phyloP scores from a whole-genome alignment of 768 basidiomycete species.

The Agrocybe pediades region DNA sequence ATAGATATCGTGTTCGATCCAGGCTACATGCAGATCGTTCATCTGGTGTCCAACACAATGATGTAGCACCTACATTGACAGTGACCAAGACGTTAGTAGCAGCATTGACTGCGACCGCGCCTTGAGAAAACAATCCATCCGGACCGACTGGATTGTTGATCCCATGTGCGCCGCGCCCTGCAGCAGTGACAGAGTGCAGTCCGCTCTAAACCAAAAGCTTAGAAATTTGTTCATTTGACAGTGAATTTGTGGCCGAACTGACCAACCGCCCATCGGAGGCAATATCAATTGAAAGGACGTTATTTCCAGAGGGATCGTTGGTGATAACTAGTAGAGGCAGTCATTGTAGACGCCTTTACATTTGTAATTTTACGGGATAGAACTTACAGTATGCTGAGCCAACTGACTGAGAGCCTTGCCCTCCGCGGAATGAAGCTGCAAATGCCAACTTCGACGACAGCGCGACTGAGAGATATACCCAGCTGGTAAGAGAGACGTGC shows the following conservation, averaged over 20 bases:
- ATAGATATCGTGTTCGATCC: constrained; percentile 48
- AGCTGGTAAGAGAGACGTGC: no score
- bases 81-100: constrained; percentile 7
- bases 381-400: constrained; percentile 33
- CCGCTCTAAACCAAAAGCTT: constrained; percentile 29
- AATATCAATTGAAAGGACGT: constrained; percentile 43
- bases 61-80: neutral
- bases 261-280: constrained; percentile 44
- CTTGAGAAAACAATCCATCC: constrained; percentile 44
- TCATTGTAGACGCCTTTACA: no score
- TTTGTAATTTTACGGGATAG: no score
- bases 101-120: constrained; percentile 37
- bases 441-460: neutral
- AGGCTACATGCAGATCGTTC: constrained; percentile 26
- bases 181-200: constrained; percentile 29
- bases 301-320: constrained; percentile 48
- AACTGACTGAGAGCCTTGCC: constrained; percentile 13
- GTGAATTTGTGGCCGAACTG: constrained; percentile 22
- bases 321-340: constrained; percentile 42
- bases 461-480: neutral
- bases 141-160: constrained; percentile 30
- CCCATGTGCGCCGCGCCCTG: constrained; percentile 40
- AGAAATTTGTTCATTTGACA: neutral
- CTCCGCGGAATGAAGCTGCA: neutral
- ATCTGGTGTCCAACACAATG: neutral